Evolutionary conservation across 2,329 filamentous ascomycete species (phyloP), one percentile per base, ranked within the genome.

Genomic region (Arachnomyces sp.): DNA sequence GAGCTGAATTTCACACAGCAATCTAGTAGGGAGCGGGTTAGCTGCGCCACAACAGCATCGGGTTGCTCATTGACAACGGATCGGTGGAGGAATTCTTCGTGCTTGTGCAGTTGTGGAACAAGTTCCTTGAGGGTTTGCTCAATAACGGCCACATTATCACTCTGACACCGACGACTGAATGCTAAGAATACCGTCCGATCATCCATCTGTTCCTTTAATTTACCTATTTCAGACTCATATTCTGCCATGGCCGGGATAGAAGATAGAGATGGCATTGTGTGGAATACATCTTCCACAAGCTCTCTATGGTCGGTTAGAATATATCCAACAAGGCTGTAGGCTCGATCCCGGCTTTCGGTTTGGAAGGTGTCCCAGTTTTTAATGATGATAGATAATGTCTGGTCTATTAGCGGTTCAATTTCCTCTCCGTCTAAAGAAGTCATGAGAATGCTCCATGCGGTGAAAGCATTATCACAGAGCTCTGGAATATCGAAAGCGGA

Each of bases 81-180:
- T 11, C 82, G 77, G 55, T 95, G 87, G 14, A 98, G 67, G 44
- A 86, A 82, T 16, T 75, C 76, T 56, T 95, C 88, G 47, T 94
- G 77, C 3, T 67, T 31, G 7, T 36, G 14, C 5, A 98, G 72
- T 53, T 84, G 94, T 1, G 73, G 72, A 4, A 80, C 73, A 5
- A 98, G 73, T 57, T 98, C 92, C 15, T 70, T 69, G 34, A 98
- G 63, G 14, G 88, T 84, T 61, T 89, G 85, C 39, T 84, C 73
- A 14, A 95, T 86, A 34, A 98, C 89, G 1, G 84, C 82, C 0
- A 82, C 76, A 56, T 90, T 93, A 50, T 98, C 92, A 53, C 92
- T 87, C 31, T 74, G 70, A 40, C 93, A 76, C 46, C 92, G 78
- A 48, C 78, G 72, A 15, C 80, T 74, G 49, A 94, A 92, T 3